phyloP scores from a whole-genome alignment of 805 yeast species.

The Candida awuae region DNA sequence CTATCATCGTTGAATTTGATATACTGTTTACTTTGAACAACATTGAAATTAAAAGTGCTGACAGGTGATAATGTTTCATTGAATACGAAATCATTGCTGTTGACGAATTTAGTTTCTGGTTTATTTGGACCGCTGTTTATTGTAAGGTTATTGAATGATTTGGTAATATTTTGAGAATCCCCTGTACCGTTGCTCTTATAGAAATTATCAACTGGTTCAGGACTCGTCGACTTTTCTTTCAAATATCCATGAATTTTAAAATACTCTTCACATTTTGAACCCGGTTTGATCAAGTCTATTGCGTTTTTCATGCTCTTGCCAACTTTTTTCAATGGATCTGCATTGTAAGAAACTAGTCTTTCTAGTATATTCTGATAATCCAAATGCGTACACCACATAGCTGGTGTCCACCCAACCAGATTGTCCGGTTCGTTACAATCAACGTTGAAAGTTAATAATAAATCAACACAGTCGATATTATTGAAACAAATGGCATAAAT shows the following conservation, averaged over 20 bases:
- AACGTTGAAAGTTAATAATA: slow-evolving; percentile 35
- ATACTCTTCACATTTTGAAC: slow-evolving; percentile 48
- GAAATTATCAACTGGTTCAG: slow-evolving; percentile 5
- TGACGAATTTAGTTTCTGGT: slow-evolving; percentile 25
- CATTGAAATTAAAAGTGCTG: slow-evolving; percentile 47
- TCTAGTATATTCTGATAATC: slow-evolving; percentile 48
- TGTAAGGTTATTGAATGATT: not conserved
- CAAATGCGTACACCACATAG: slow-evolving; percentile 81
- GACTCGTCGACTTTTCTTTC: slow-evolving; percentile 13
- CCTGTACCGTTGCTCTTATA: slow-evolving; percentile 14
- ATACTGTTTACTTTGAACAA: slow-evolving; percentile 48
- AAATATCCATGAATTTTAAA: slow-evolving; percentile 45
- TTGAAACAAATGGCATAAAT: slow-evolving; percentile 51
- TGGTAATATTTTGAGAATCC: not conserved
- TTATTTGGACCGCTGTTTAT: not conserved
- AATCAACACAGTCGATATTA: slow-evolving; percentile 40
- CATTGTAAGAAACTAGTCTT: slow-evolving; percentile 52
- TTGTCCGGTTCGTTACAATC: slow-evolving; percentile 47
- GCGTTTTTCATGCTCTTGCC: slow-evolving; percentile 40
- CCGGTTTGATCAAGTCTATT: slow-evolving; percentile 48
- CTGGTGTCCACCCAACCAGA: slow-evolving; percentile 51
- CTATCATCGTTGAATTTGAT: slow-evolving; percentile 54
- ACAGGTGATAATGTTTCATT: slow-evolving; percentile 19
- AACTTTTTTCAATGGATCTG: slow-evolving; percentile 43
- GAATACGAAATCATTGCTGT: slow-evolving; percentile 28